Evolutionary conservation across 495 filamentous ascomycete species (phyloP), one percentile per base, ranked within the genome.

Genomic region (Aeminium ludgeri): DNA sequence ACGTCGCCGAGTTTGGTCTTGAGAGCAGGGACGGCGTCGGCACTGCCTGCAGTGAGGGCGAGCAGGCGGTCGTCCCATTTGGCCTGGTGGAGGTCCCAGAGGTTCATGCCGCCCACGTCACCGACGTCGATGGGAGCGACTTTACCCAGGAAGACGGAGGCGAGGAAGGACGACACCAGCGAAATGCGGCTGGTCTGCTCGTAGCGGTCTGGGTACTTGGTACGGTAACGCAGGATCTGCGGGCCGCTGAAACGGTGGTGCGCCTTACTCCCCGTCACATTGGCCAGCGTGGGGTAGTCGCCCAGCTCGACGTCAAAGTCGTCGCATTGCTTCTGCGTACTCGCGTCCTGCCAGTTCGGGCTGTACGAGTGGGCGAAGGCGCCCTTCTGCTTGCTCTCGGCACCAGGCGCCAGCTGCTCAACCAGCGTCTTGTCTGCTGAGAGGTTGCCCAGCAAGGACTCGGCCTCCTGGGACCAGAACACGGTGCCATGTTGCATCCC

Each of bases 211-310:
- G 89, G 85, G 48, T 84, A 68, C 43, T 81, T 82, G 31, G 69
- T 65, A 44, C 75, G 75, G 60, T 95, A 87, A 1, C 85, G 74
- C 45, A 94, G 69, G 45, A 97, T 96, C 57, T 97, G 89, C 3
- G 86, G 83, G 11, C 89, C 89, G n/a, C 89, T 97, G 60, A 97
- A 97, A 50, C 89, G 78, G 83, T 96, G 42, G 65, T 97, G 89
- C 7, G 89, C 89, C 49, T 82, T 76, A 55, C 86, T 95, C 10
- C 89, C 89, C 7, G 86, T 93, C 3, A 72, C 74, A 19, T 74
- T 55, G 1, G 89, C 89, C 40, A 97, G 56, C 45, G 66, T 59
- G 45, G 80, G 72, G 17, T 66, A 64, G 8, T 67, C 61, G 0
- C 80, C 83, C 6, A 92, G 64, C 30, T 63, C 61, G 10, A 62